These are phyloP conservation scores for Aspergillus floridensis DNA, from an alignment of 2,329 filamentous ascomycete species.

Conservation along the genomic window DNA sequence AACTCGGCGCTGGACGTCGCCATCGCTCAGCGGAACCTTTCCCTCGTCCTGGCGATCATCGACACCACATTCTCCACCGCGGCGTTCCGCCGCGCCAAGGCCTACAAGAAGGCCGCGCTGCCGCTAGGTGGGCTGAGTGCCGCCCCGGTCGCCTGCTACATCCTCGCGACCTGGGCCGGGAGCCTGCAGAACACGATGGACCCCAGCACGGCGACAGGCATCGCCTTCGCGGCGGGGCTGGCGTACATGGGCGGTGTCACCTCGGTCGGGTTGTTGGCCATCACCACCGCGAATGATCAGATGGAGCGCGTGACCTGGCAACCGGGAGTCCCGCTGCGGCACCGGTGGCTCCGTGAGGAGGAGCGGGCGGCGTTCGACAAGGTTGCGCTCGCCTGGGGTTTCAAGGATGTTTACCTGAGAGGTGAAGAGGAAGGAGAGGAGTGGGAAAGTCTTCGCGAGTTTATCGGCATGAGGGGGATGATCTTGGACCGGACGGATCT, in stretches of 20 bases:
- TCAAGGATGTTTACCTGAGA: slow-evolving; percentile 72
- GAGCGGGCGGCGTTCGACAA: slow-evolving; percentile 84
- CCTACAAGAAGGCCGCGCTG: slow-evolving; percentile 43
- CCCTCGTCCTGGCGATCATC: slow-evolving; percentile 75
- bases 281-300: slow-evolving; percentile 88
- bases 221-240: slow-evolving; percentile 76
- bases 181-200: slow-evolving; percentile 74
- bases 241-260: slow-evolving; percentile 80
- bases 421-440: slow-evolving; percentile 90
- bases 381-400: slow-evolving; percentile 87
- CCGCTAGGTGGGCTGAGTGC: slow-evolving; percentile 40
- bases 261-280: slow-evolving; percentile 77
- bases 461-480: slow-evolving; percentile 80
- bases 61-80: slow-evolving; percentile 54
- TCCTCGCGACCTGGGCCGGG: slow-evolving; percentile 65
- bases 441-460: slow-evolving; percentile 83
- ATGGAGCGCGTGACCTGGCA: slow-evolving; percentile 93
- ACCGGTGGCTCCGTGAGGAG: slow-evolving; percentile 85
- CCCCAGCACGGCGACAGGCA: slow-evolving; percentile 66
- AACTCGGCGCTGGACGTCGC: slow-evolving; percentile 74
- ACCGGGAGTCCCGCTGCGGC: slow-evolving; percentile 72
- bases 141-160: slow-evolving; percentile 53
- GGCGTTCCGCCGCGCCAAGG: slow-evolving; percentile 44
- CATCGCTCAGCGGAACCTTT: slow-evolving; percentile 73
- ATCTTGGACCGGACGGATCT: slow-evolving; percentile 82